Percentiles rank a stretch among this genome's conserved stretches.
These are phyloP conservation scores for Fusarium circinatum DNA, from an alignment of 2,329 filamentous ascomycete species.

Conservation along the genomic window DNA sequence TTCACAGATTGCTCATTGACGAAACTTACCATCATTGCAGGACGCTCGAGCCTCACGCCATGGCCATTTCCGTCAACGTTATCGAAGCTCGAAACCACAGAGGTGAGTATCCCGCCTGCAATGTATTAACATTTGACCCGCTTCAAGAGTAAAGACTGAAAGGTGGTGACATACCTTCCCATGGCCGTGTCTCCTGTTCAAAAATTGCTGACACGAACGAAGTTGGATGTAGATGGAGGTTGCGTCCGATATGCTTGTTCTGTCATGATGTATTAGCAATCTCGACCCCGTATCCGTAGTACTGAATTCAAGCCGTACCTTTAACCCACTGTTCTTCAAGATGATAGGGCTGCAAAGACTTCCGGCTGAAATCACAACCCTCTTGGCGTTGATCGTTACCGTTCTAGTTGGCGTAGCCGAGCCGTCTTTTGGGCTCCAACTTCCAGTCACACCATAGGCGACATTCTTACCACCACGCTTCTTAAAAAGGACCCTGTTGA, in stretches of 20 bases:
- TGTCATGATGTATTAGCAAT: neutral
- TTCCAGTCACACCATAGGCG: neutral
- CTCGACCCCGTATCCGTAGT: neutral
- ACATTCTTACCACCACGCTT: neutral
- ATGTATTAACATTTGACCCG: rapidly evolving
- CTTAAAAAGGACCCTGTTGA: neutral
- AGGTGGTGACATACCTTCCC: neutral
- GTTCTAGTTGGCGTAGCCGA: rapidly evolving
- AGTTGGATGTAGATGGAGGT: neutral
- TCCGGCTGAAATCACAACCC: neutral
- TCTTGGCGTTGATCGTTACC: neutral
- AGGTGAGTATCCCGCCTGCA: neutral
- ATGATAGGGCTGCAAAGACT: neutral
- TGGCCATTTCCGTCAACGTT: neutral
- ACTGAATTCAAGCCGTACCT: neutral
- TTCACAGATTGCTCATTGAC: rapidly evolving
- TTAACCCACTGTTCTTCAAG: neutral
- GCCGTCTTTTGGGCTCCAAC: neutral
- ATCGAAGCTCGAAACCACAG: neutral
- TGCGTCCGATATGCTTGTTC: slow-evolving; percentile 2
- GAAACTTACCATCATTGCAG: neutral
- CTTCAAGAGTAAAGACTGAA: rapidly evolving
- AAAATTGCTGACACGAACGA: neutral
- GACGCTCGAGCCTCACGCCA: neutral
- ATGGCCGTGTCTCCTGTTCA: neutral